These are phyloP conservation scores for Hamigera avellanea DNA, from an alignment of 495 filamentous ascomycete genomes.

Conservation along the genomic window DNA sequence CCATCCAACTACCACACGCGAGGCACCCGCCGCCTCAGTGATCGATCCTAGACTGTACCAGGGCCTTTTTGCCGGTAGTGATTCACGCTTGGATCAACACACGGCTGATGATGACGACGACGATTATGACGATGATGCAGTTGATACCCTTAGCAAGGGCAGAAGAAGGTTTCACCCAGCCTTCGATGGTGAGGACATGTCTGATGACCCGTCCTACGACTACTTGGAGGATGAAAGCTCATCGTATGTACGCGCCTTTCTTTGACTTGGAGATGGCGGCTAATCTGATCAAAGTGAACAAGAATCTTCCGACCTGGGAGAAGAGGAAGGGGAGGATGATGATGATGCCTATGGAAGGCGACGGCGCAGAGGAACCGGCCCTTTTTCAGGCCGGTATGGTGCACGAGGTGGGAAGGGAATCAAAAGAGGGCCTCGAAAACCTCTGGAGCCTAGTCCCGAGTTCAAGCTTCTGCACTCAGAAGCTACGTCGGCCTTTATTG, in stretches of 20 bases:
- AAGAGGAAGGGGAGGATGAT: conserved; percentile 16
- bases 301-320: conserved; percentile 8
- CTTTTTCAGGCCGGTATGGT: conserved; percentile 31
- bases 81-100: conserved; percentile 8
- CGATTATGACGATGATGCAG: conserved; percentile 6
- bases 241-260: conserved; percentile 5
- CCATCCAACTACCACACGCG: conserved; percentile 6
- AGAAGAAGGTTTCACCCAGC: not conserved
- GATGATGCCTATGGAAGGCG: conserved; percentile 15
- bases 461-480: conserved; percentile 61
- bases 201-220: conserved; percentile 17
- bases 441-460: conserved; percentile 59
- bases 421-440: conserved; percentile 56
- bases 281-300: conserved; percentile 11
- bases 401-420: conserved; percentile 37
- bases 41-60: conserved; percentile 33
- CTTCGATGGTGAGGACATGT: conserved; percentile 5
- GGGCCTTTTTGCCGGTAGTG: conserved; percentile 8
- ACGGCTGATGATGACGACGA: conserved; percentile 6
- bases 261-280: too few species aligned
- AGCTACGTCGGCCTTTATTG: conserved; percentile 60
- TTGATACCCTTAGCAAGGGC: not conserved
- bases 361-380: conserved; percentile 25
- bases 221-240: conserved; percentile 12
- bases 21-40: conserved; percentile 14